phyloP scores from a whole-genome alignment of 345 rosid genomes.

The Mercurialis annua region DNA sequence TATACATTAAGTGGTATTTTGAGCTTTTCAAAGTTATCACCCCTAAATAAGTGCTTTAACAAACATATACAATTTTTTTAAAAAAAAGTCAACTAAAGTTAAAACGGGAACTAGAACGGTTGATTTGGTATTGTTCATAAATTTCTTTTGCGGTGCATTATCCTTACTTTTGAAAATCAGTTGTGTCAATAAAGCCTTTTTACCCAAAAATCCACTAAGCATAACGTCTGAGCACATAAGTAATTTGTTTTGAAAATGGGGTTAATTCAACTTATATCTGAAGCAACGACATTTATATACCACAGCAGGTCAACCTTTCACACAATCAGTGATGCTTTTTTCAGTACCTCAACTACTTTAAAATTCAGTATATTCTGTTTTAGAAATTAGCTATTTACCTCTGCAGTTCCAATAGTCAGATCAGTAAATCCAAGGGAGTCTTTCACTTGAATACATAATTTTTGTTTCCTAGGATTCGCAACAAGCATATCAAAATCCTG shows the following conservation, averaged over 20 bases:
- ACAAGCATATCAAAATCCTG: constrained; percentile 98
- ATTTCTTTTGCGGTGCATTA: not conserved
- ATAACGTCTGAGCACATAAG: not conserved
- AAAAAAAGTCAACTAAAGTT: not conserved
- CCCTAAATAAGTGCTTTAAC: not conserved
- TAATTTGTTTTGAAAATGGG: no score
- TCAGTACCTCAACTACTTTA: not conserved
- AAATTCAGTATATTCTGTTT: not conserved
- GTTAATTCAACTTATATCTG: not conserved
- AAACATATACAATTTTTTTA: not conserved
- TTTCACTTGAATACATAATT: constrained; percentile 70
- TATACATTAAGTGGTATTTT: no score
- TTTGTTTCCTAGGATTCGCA: constrained; percentile 80
- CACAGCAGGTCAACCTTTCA: not conserved
- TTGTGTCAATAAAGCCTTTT: not conserved
- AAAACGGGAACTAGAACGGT: not conserved
- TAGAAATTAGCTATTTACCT: constrained; percentile 48
- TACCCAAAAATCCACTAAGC: not conserved
- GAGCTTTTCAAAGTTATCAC: no score
- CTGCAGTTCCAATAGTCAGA: constrained; percentile 72
- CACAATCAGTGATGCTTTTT: not conserved
- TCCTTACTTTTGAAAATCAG: not conserved
- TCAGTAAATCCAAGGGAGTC: constrained; percentile 85
- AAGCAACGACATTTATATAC: not conserved
- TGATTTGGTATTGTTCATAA: not conserved